Conservation (phyloP, 2,329 filamentous ascomycete genomes). For the Apiospora koreana region DNA sequence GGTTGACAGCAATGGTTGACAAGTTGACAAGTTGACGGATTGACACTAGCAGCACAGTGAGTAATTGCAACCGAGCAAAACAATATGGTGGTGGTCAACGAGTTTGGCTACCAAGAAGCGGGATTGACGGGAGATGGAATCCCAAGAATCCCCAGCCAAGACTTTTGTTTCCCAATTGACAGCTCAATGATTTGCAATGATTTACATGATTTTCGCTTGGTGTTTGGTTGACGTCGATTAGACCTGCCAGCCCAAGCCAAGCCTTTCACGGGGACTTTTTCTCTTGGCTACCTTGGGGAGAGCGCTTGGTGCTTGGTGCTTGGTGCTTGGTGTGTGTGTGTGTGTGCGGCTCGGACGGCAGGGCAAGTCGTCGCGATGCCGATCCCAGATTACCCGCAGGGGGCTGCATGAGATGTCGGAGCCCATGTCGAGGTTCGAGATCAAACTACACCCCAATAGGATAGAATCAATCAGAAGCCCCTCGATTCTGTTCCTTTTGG, state of each 20-base stretch:
- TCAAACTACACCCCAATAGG: background rate
- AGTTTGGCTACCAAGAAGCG: background rate
- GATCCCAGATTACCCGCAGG: background rate
- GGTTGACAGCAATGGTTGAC: background rate
- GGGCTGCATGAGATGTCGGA: background rate
- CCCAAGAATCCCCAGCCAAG: background rate
- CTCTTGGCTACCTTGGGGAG: too few relatives aligned
- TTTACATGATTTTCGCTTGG: background rate
- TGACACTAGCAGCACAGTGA: background rate
- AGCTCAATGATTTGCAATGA: slow-evolving; percentile 7
- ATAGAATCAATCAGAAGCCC: background rate
- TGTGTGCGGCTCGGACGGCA: background rate
- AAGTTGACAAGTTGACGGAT: background rate
- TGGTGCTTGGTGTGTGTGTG: background rate
- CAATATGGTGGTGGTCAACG: background rate
- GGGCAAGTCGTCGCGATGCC: slow-evolving; percentile 1
- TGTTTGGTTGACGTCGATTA: background rate
- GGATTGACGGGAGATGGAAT: background rate
- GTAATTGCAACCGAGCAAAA: background rate
- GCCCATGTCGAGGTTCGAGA: background rate
- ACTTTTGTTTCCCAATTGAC: background rate
- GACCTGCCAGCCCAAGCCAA: background rate
- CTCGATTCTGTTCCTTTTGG: background rate
- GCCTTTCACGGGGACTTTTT: too few relatives aligned
- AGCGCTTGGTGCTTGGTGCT: too few relatives aligned